These are phyloP conservation scores for Erodium maritimum DNA, from an alignment of 345 rosid species.

Conservation along the genomic window DNA sequence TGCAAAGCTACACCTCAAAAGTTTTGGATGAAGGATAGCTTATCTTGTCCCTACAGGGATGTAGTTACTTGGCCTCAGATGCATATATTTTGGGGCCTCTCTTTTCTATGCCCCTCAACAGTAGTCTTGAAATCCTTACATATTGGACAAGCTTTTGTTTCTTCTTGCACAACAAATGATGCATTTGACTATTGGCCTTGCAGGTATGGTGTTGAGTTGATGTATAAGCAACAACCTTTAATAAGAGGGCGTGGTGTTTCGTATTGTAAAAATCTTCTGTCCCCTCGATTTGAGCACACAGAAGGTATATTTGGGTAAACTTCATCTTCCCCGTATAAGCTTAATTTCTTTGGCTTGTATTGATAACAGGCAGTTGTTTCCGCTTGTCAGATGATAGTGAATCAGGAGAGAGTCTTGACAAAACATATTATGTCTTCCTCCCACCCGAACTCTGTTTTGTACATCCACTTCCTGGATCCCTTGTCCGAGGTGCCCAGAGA, in stretches of 20 bases:
- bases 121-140: slow-evolving; percentile 24
- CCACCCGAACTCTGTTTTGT: slow-evolving; percentile 88
- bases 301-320: slow-evolving; percentile 31
- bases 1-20: slow-evolving; percentile 29
- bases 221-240: slow-evolving; percentile 57
- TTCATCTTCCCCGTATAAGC: neutral
- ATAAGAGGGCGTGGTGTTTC: slow-evolving; percentile 98
- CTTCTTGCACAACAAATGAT: slow-evolving; percentile 39
- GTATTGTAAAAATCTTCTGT: slow-evolving; percentile 88
- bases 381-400: slow-evolving; percentile 36
- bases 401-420: slow-evolving; percentile 64
- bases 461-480: slow-evolving; percentile 93
- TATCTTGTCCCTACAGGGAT: slow-evolving; percentile 19
- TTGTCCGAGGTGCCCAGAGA: slow-evolving; percentile 96
- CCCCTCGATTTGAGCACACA: slow-evolving; percentile 87
- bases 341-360: neutral
- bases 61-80: slow-evolving; percentile 15
- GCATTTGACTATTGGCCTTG: slow-evolving; percentile 38
- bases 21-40: slow-evolving; percentile 48
- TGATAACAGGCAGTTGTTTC: slow-evolving; percentile 1
- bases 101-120: slow-evolving; percentile 1
- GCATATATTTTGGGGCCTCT: slow-evolving; percentile 5
- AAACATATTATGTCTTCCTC: slow-evolving; percentile 85
- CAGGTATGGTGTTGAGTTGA: slow-evolving; percentile 91
- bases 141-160: slow-evolving; percentile 35